phyloP scores from a whole-genome alignment of 1,284 basidiomycete species.

The Meripilus lineatus region DNA sequence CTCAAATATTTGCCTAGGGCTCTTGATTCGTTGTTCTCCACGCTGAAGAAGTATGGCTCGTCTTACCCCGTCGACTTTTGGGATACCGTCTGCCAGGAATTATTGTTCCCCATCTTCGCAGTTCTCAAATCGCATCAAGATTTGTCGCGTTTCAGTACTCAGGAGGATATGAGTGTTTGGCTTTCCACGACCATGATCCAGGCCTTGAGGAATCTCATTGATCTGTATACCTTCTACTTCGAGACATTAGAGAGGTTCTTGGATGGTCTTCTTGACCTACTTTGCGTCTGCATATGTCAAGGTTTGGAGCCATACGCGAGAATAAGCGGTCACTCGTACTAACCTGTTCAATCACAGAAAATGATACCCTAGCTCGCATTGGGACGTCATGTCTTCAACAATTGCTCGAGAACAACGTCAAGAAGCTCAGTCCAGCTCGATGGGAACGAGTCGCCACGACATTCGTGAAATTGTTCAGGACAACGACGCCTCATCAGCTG shows the following conservation, averaged over 20 bases:
- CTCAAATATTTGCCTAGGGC: slow-evolving; percentile 50
- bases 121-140: slow-evolving; percentile 91
- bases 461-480: slow-evolving; percentile 94
- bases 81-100: slow-evolving; percentile 96
- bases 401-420: slow-evolving; percentile 90
- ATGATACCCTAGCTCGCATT: slow-evolving; percentile 96
- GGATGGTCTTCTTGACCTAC: slow-evolving; percentile 87
- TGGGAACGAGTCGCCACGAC: slow-evolving; percentile 95
- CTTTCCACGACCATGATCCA: slow-evolving; percentile 99
- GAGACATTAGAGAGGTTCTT: slow-evolving; percentile 87
- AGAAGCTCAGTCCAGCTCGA: slow-evolving; percentile 77
- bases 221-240: slow-evolving; percentile 96
- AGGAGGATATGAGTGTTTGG: slow-evolving; percentile 99
- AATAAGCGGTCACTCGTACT: slow-evolving; percentile 1
- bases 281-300: slow-evolving; percentile 99
- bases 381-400: slow-evolving; percentile 98
- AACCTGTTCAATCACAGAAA: slow-evolving; percentile 55
- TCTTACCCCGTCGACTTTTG: slow-evolving; percentile 93
- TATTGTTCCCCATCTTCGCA: slow-evolving; percentile 98
- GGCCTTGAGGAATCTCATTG: slow-evolving; percentile 92
- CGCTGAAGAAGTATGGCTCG: slow-evolving; percentile 86
- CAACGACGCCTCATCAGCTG: slow-evolving; percentile 95
- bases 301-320: slow-evolving; percentile 45
- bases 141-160: slow-evolving; percentile 88
- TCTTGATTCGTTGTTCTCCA: slow-evolving; percentile 92